These are phyloP conservation scores for Rhizopus microsporus DNA, from an alignment of 371 early-diverging fungal species.

Conservation along the genomic window DNA sequence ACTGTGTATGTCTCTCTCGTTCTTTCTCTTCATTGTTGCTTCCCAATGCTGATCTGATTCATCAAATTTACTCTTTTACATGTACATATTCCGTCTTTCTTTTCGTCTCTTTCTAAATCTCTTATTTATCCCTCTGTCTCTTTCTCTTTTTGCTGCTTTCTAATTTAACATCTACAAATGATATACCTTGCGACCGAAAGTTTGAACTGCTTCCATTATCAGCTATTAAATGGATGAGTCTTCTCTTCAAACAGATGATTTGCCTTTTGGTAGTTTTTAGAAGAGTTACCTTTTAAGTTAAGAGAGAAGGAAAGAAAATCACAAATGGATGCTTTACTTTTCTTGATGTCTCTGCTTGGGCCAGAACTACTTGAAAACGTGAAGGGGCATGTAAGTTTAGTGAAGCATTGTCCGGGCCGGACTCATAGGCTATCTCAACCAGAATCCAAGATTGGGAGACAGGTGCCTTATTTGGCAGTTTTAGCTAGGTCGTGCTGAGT, in stretches of 20 bases:
- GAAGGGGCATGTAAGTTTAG: too few species aligned
- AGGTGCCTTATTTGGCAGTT: too few species aligned
- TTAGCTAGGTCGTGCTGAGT: background rate
- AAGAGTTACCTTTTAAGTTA: constrained; percentile 20
- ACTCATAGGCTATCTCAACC: background rate
- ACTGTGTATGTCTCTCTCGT: too few species aligned
- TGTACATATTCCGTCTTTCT: background rate
- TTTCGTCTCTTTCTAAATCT: constrained; percentile 10
- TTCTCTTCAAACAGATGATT: constrained; percentile 10
- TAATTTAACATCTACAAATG: background rate
- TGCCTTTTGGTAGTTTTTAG: background rate
- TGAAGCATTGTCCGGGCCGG: background rate
- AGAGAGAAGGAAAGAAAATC: constrained; percentile 16
- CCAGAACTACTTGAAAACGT: background rate
- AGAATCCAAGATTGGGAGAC: background rate
- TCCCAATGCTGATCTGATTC: too few species aligned
- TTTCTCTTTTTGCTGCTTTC: background rate
- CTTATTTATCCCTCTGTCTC: constrained; percentile 6
- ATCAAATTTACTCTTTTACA: too few species aligned
- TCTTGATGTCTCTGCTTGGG: constrained; percentile 77
- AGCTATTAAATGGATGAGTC: background rate
- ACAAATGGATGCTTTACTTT: background rate
- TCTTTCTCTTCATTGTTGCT: background rate
- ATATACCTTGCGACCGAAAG: constrained; percentile 58
- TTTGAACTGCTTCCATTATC: constrained; percentile 58